Conservation (phyloP, 345 rosid species). For the Euphorbia peplus region DNA sequence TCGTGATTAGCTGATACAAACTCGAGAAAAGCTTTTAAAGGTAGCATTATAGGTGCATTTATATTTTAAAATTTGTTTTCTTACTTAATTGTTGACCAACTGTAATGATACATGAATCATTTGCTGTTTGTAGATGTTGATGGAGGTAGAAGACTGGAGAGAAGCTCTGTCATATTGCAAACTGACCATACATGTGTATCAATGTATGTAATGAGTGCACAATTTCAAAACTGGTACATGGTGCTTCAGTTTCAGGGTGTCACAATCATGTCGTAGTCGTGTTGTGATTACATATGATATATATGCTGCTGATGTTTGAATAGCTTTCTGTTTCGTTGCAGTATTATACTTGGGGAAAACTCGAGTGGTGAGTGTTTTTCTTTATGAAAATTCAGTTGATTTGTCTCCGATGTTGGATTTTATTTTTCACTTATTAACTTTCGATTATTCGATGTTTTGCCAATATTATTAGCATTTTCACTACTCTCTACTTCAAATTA, state of each 20-base stretch:
- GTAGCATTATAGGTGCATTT: conserved; percentile 32
- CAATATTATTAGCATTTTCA: background rate
- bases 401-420: background rate
- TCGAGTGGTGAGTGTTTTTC: conserved; percentile 62
- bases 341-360: conserved; percentile 80
- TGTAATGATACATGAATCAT: background rate
- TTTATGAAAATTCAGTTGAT: background rate
- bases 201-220: conserved; percentile 57
- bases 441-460: background rate
- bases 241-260: too few relatives aligned
- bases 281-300: too few relatives aligned
- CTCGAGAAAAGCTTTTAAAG: conserved; percentile 79
- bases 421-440: background rate
- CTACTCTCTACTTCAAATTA: background rate
- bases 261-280: too few relatives aligned
- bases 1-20: conserved; percentile 65
- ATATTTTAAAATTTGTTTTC: background rate
- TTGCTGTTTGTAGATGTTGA: conserved; percentile 52
- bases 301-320: conserved; percentile 9
- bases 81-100: background rate
- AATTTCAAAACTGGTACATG: background rate
- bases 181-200: conserved; percentile 70
- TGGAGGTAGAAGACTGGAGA: conserved; percentile 78
- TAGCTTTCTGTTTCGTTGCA: conserved; percentile 38
- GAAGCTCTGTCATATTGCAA: conserved; percentile 69